Base-by-base conservation (phyloP, 1,139 yeast species). In the Candida neerlandica region DNA sequence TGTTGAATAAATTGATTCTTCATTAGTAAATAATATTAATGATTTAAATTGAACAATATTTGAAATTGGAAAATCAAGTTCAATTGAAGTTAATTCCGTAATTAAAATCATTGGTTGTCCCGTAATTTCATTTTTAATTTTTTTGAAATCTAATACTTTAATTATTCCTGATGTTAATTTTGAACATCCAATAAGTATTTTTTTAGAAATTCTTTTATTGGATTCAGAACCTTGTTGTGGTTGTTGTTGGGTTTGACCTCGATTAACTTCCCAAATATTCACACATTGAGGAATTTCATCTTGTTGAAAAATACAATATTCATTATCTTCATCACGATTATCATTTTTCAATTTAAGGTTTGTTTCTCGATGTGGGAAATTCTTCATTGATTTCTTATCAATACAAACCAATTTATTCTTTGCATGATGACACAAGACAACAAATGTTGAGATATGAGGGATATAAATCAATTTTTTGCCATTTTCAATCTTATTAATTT, bases 181-280 rank as follows among this genome's bases (percentile, higher is more conserved):
- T 0, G 62, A 55, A 48, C 77, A 73, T 1, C 84, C 83, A 27
- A 79, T 57, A 37, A 78, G 60, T 1, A 80, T 52, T 53, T 78
- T 70, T 50, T 73, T 68, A 15, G 76, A 69, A 12, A 40, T 41
- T 15, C 16, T 29, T 41, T 16, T 15, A 9, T 67, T 60, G 37
- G 69, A 61, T 12, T 72, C 71, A 52, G 73, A 46, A 52, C 72
- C n/a, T n/a, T n/a, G n/a, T n/a, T n/a, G 54, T 50, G 61, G 49
- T 23, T 23, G 27, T 23, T 10, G 10, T 23, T 4, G 27, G 27
- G 4, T 4, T 23, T 10, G 7, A 4, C 27, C 27, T 6, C 27
- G 27, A 23, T 23, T 23, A 45, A 67, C 61, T 4, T 70, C 64
- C 78, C 78, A 73, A 7, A 72, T 55, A 47, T 74, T 61, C 6